These are phyloP conservation scores for Aspergillus biplanus DNA, from an alignment of 495 filamentous ascomycete genomes.

Conservation along the genomic window DNA sequence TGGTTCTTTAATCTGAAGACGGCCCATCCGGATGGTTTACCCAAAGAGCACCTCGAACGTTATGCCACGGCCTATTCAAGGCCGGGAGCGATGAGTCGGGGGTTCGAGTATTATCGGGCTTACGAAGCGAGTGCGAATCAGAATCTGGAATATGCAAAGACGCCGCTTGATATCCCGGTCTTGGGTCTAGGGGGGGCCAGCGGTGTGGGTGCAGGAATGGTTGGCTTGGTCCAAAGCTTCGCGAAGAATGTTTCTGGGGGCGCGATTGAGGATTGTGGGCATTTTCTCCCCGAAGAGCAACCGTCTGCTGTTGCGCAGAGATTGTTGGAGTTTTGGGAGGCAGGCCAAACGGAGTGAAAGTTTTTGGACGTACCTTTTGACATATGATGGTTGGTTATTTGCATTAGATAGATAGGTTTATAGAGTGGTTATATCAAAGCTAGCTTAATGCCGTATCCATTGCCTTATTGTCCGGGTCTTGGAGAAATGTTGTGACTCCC, in stretches of 20 bases:
- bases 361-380: too few species aligned
- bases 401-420: too few species aligned
- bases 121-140: constrained; percentile 31
- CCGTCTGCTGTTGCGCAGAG: constrained; percentile 27
- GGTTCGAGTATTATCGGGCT: constrained; percentile 37
- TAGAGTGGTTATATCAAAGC: too few species aligned
- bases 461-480: too few species aligned
- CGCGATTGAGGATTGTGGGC: constrained; percentile 32
- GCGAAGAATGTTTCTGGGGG: constrained; percentile 28
- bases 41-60: constrained; percentile 24
- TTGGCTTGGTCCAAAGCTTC: constrained; percentile 24
- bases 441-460: too few species aligned
- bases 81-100: constrained; percentile 35
- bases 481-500: too few species aligned
- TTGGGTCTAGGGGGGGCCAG: constrained; percentile 31
- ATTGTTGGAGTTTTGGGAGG: constrained; percentile 30
- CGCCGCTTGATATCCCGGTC: constrained; percentile 28
- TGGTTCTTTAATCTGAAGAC: constrained; percentile 35
- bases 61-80: constrained; percentile 31
- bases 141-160: constrained; percentile 30
- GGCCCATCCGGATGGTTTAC: constrained; percentile 20
- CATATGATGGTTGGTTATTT: too few species aligned
- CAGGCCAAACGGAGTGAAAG: too few species aligned
- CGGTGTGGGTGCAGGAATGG: constrained; percentile 28
- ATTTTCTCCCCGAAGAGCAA: constrained; percentile 33